Evolutionary conservation across 2,329 filamentous ascomycete genomes (phyloP), one percentile per base, ranked within the genome.

Genomic region (Pyricularia grisea): DNA sequence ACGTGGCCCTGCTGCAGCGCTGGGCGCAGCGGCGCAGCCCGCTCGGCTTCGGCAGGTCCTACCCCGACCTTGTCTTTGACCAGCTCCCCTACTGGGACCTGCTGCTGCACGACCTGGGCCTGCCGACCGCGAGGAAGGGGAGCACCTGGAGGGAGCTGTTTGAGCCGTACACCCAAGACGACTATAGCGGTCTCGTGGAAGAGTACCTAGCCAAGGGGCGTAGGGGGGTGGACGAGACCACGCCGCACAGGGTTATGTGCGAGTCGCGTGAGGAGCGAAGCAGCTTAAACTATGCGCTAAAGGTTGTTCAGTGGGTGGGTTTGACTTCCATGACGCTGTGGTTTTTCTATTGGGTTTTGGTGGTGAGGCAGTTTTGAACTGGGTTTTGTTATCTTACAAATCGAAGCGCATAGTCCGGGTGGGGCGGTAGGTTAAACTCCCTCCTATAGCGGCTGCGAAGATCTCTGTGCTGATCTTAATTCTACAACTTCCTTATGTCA

Each of bases 61-160:
- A 81, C 69, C 83, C 83, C 0, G 87, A 89, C 73, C 81, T 88
- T 36, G 84, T 86, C 2, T 89, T 88, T 70, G 87, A 90, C 73
- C 81, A 81, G 4, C 68, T 89, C 65, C 85, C 85, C 7, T 90
- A 87, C 74, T 77, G 87, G 67, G 87, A 89, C 76, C 70, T 84
- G 73, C 74, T 90, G 73, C 72, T 88, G 68, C 76, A 77, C 20
- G 87, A 90, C 73, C 71, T 89, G 70, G 85, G 83, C 0, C 73
- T 88, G 69, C 75, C 79, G 31, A 76, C 73, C 25, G 73, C 75
- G 69, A 74, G 81, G 36, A 83, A 83, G 73, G 69, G 72, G 3
- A 75, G 77, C 0, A 73, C 74, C 68, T 74, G 76, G 68, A 73
- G 70, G 14, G 81, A 83, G 69, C 76, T 83, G 70, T 80, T 81